Conservation (phyloP, 2,329 filamentous ascomycete genomes). For the Aaosphaeria arxii region DNA sequence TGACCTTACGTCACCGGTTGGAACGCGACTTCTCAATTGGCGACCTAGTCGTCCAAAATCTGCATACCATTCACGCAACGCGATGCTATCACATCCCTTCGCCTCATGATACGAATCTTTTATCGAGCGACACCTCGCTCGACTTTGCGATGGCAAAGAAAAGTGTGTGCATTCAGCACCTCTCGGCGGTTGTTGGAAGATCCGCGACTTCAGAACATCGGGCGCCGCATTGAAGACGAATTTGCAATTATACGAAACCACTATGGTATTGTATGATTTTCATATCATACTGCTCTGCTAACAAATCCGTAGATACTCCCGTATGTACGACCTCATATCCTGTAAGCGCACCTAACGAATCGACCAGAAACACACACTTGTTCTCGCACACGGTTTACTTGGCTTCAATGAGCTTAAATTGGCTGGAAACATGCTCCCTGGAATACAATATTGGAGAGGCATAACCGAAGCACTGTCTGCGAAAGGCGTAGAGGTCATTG, state of each 20-base stretch:
- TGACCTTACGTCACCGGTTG: no score
- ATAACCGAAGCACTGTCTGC: conserved; percentile 57
- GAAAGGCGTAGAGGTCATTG: conserved; percentile 60
- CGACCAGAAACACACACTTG: conserved; percentile 52
- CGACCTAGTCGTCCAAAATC: no score
- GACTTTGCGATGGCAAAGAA: not conserved
- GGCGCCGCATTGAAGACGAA: conserved; percentile 56
- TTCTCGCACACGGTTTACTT: conserved; percentile 63
- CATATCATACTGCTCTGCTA: not conserved
- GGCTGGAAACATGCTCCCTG: conserved; percentile 53
- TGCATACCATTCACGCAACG: no score
- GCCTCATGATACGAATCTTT: conserved; percentile 29
- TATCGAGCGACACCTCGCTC: conserved; percentile 22
- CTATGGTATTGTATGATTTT: conserved; percentile 48
- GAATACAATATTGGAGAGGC: conserved; percentile 63
- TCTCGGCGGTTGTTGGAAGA: conserved; percentile 36
- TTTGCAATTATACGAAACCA: conserved; percentile 57
- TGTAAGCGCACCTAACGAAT: conserved; percentile 30
- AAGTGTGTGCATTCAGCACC: conserved; percentile 19
- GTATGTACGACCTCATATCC: conserved; percentile 12
- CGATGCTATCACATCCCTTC: not conserved
- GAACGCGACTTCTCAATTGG: no score
- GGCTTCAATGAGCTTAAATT: conserved; percentile 63
- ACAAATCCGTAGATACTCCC: conserved; percentile 25
- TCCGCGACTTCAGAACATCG: conserved; percentile 51